These are phyloP conservation scores for Lachnellula hyalina DNA, from an alignment of 2,329 filamentous ascomycete species.

Conservation along the genomic window DNA sequence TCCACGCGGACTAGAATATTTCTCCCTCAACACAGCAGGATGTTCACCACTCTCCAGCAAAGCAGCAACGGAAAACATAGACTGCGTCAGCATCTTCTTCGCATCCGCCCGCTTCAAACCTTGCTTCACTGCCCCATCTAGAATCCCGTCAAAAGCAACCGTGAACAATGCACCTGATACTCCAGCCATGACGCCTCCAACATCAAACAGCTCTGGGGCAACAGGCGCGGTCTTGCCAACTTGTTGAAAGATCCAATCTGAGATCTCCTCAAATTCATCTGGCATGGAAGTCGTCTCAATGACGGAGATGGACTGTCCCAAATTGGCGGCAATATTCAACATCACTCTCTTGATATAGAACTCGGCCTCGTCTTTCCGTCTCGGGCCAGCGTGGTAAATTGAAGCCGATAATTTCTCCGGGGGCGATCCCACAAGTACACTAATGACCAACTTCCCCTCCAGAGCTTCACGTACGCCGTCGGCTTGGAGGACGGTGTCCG, in stretches of 20 bases:
- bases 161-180: constrained; percentile 72
- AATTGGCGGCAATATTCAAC: constrained; percentile 76
- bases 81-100: constrained; percentile 71
- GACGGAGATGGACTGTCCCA: constrained; percentile 77
- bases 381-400: constrained; percentile 40
- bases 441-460: constrained; percentile 74
- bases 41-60: constrained; percentile 61
- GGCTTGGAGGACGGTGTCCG: constrained; percentile 60
- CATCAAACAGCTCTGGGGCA: constrained; percentile 64
- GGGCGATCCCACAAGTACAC: constrained; percentile 73
- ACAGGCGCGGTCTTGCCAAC: constrained; percentile 67
- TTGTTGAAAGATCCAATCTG: constrained; percentile 71
- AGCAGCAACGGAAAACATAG: constrained; percentile 51
- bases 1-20: constrained; percentile 69
- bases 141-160: constrained; percentile 68
- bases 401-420: constrained; percentile 60
- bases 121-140: constrained; percentile 75
- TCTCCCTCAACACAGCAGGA: constrained; percentile 68
- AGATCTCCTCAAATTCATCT: constrained; percentile 49
- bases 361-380: constrained; percentile 22
- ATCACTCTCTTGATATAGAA: constrained; percentile 71
- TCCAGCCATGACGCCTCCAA: constrained; percentile 66
- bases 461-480: constrained; percentile 68
- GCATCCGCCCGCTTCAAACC: constrained; percentile 69
- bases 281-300: constrained; percentile 50